phyloP scores from a whole-genome alignment of 441 rosid species.

The Syzygium syzygioides region DNA sequence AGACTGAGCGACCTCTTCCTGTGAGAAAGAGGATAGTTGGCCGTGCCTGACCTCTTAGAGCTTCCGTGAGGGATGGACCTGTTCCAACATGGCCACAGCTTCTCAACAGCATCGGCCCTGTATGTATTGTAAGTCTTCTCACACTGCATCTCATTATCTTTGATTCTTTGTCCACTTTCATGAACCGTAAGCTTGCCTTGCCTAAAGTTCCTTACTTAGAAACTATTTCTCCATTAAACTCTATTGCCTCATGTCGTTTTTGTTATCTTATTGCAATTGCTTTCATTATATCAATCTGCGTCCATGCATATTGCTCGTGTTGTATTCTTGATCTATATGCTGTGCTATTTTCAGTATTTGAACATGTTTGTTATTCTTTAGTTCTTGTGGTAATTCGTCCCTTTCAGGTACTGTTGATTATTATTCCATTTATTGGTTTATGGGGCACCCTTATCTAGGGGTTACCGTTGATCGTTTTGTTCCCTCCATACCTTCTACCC shows the following conservation, averaged over 20 bases:
- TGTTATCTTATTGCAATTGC: background rate
- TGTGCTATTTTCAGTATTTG: background rate
- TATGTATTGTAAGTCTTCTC: constrained; percentile 53
- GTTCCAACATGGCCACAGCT: constrained; percentile 89
- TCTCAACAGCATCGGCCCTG: constrained; percentile 21
- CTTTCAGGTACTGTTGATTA: background rate
- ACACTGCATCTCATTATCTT: background rate
- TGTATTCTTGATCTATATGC: background rate
- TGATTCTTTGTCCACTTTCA: background rate
- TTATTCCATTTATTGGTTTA: background rate
- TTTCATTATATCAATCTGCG: background rate
- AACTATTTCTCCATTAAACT: background rate
- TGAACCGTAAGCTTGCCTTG: background rate
- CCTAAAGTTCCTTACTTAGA: background rate
- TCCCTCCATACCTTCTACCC: background rate
- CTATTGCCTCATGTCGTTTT: background rate
- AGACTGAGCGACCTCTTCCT: constrained; percentile 53
- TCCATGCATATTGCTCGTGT: background rate
- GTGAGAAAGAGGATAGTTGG: constrained; percentile 82
- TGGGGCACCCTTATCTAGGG: background rate
- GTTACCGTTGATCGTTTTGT: background rate
- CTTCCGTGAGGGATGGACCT: constrained; percentile 66
- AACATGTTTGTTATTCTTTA: background rate
- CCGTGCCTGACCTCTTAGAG: constrained; percentile 85
- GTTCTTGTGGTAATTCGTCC: background rate